Base-by-base conservation (phyloP, 192 early-diverging fungal genomes). In the Radiomyces spectabilis region DNA sequence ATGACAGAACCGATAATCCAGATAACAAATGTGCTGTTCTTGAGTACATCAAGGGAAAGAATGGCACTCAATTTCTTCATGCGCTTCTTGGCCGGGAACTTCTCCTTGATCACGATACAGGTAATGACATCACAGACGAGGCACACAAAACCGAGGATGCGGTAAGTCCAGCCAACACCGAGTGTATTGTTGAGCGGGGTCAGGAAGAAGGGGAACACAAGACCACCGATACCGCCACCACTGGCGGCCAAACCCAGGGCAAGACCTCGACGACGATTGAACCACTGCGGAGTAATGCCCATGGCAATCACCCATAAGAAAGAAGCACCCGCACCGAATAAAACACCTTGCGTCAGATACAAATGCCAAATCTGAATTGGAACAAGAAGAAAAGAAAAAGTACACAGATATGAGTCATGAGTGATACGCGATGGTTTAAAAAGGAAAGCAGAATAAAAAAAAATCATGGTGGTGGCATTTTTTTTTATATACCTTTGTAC, bases 221-320 rank as follows among this genome's bases (percentile, higher is more conserved):
- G 61, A 0, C 85, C 88, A 27, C 89, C 89, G 32, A 87, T 58
- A 9, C 89, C 89, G 8, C 75, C 69, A 3, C 89, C 89, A 41
- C 81, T 50, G 19, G 68, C 62, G 8, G 75, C 72, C 24, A 74
- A 59, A 5, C 83, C 83, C 4, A 77, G 51, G 4, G 83, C 83
- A 15, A 80, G 51, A 4, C 76, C 79, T 26, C 77, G 69, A 5
- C 67, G 67, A 41, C 63, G 73, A n/a, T 73, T 66, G 64, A 80
- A 82, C 77, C 77, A 82, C 46, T 48, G 46, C 10, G 37, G 37
- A 38, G 10, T 38, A 38, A 38, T 38, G 37, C 10, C 37, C 37
- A n/a, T 42, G 1, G 34, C 31, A 3, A 40, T 56, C 1, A 51
- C 51, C 29, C 50, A 58, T 24, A 51, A 27, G 6, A 50, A 35